Base-by-base conservation (phyloP, 2,329 filamentous ascomycete species). In the Dactylonectria macrodidyma region DNA sequence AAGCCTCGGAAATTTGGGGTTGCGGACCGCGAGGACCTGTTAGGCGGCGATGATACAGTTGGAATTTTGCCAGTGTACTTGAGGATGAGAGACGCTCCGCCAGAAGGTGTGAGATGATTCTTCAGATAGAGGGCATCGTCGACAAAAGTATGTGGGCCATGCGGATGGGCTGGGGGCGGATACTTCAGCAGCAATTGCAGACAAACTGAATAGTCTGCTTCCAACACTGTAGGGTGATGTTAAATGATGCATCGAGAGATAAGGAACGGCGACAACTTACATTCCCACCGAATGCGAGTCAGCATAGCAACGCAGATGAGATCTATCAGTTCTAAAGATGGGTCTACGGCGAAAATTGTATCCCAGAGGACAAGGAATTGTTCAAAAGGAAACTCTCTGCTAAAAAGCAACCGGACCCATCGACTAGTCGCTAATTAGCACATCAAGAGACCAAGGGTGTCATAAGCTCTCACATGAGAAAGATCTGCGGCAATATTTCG, bases 291-390 rank as follows among this genome's bases (percentile, higher is more conserved):
- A 73, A 98, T 94, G 58, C 96, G 90, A 52, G 99, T 85, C 26
- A 99, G 85, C 95, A 99, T 98, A 6, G 95, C 92, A 59, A 98
- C 90, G 73, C 95, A 98, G n/a, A 98, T 91, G 62, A 96, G 87
- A 77, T 98, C 94, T 73, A 98, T 90, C 36, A 98, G 84, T 57
- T 95, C 90, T 33, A 97, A 82, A 1, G 89, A 87, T 8, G 95
- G 88, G 75, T 97, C 95, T 75, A 97, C 90, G 2, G 95, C 93
- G 78, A 99, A 97, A 1, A 99, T 85, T 8, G 91, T 88, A 81
- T 99, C 96, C 96, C 96, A 99, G 63, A 99, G 87, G 24, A 89
- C 84, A 44, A 99, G 87, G 47, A 95, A 88, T 69, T 97, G 90
- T 61, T 95, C 90, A 68, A 98, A 97, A 0, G 94, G 90, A 74